Percentiles rank a stretch among this genome's conserved stretches.
Evolutionary conservation across 345 rosid species (phyloP).

Genomic region (Cardamine chenopodiifolia): DNA sequence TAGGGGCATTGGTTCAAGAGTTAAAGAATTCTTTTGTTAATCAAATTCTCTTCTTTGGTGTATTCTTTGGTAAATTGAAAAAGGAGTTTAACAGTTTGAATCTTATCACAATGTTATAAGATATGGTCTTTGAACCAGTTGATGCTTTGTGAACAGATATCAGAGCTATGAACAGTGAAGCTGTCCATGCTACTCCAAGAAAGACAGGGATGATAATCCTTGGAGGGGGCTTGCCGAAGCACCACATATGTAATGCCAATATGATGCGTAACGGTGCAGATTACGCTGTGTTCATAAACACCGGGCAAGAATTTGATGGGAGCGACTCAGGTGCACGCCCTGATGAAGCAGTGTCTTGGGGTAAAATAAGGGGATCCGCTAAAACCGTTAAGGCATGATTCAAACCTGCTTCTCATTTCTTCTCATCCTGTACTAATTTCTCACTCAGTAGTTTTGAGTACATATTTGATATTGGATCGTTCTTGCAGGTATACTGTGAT

Average conservation of each 20-base stretch:
- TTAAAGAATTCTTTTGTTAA: neutral
- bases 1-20: neutral
- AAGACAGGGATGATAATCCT: conserved; percentile 88
- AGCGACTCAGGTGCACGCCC: conserved; percentile 97
- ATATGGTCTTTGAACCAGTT: neutral
- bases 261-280: conserved; percentile 97
- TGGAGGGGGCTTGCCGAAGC: conserved; percentile 95
- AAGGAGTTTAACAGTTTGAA: neutral
- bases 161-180: conserved; percentile 77
- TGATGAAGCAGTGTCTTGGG: conserved; percentile 97
- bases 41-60: neutral
- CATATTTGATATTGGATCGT: neutral
- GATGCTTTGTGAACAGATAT: conserved; percentile 57
- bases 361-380: conserved; percentile 82
- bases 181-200: conserved; percentile 78
- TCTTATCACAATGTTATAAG: neutral
- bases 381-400: conserved; percentile 73
- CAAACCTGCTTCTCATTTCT: neutral
- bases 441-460: neutral
- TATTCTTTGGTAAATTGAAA: conserved; percentile 1
- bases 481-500: conserved; percentile 81
- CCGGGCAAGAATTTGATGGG: conserved; percentile 95
- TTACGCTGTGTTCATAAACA: conserved; percentile 86
- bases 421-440: neutral
- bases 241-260: conserved; percentile 96